Evolutionary conservation across 2,329 filamentous ascomycete species (phyloP).

Genomic region (Cladophialophora carrionii): DNA sequence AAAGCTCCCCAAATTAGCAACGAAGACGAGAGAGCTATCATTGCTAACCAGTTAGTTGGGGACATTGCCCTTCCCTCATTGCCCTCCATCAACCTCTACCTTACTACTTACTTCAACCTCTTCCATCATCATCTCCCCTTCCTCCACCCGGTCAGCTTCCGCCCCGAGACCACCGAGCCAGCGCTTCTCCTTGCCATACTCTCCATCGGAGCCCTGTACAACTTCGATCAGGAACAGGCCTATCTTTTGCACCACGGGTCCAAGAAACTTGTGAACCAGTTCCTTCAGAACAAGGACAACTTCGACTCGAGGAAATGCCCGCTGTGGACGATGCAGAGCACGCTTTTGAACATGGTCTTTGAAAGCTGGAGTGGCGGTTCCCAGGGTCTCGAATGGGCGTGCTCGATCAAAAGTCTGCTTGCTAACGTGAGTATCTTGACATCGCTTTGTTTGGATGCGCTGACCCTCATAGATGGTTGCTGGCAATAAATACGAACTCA

Average conservation of each 20-base stretch:
- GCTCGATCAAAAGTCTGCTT: constrained; percentile 95
- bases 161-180: constrained; percentile 75
- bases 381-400: constrained; percentile 97
- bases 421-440: constrained; percentile 65
- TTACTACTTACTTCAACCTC: constrained; percentile 93
- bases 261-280: constrained; percentile 95
- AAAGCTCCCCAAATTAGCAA: constrained; percentile 78
- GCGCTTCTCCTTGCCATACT: constrained; percentile 85
- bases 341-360: constrained; percentile 96
- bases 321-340: constrained; percentile 97
- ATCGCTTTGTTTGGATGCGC: not conserved
- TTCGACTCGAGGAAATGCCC: constrained; percentile 98
- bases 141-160: constrained; percentile 88
- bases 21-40: constrained; percentile 84
- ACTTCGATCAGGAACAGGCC: constrained; percentile 94
- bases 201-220: constrained; percentile 93
- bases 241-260: constrained; percentile 97
- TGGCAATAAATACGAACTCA: constrained; percentile 93
- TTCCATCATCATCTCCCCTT: constrained; percentile 98
- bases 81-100: constrained; percentile 81
- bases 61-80: constrained; percentile 85
- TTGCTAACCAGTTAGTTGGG: constrained; percentile 81
- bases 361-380: constrained; percentile 98
- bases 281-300: constrained; percentile 96
- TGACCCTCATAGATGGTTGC: constrained; percentile 74